These are phyloP conservation scores for Penicillium longicatenatum DNA, from an alignment of 495 filamentous ascomycete genomes.

Conservation along the genomic window DNA sequence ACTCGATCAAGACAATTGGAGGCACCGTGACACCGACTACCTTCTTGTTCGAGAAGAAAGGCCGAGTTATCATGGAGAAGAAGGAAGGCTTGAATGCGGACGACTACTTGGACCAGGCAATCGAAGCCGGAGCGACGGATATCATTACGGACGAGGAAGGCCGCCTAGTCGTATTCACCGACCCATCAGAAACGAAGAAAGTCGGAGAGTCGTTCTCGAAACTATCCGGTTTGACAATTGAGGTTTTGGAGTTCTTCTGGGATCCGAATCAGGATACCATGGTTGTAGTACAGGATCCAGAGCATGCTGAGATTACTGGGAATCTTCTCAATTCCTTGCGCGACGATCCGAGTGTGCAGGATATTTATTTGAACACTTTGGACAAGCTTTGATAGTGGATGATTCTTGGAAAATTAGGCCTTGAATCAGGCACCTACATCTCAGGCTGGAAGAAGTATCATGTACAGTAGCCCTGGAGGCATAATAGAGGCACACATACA, in stretches of 20 bases:
- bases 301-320: slow-evolving; percentile 56
- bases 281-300: slow-evolving; percentile 55
- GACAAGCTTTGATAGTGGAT: slow-evolving; percentile 27
- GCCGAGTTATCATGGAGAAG: slow-evolving; percentile 68
- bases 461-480: background rate
- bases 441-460: background rate
- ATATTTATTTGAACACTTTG: slow-evolving; percentile 64
- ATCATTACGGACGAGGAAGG: slow-evolving; percentile 70
- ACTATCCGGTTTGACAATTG: slow-evolving; percentile 60
- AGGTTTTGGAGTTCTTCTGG: slow-evolving; percentile 81
- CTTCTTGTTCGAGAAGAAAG: slow-evolving; percentile 82
- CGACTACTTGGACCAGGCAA: slow-evolving; percentile 75
- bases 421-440: background rate
- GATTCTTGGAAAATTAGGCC: background rate
- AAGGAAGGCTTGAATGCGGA: slow-evolving; percentile 65
- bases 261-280: slow-evolving; percentile 77
- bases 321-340: slow-evolving; percentile 42
- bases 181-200: slow-evolving; percentile 66
- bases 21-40: slow-evolving; percentile 69
- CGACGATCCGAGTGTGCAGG: slow-evolving; percentile 65
- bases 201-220: slow-evolving; percentile 63
- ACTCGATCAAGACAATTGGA: slow-evolving; percentile 66
- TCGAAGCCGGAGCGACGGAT: slow-evolving; percentile 86
- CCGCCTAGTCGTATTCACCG: slow-evolving; percentile 71
- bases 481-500: background rate